Percentiles rank a stretch among this genome's conserved stretches.
Conservation (phyloP, 1,284 basidiomycete species). For the Kalmanozyma brasiliensis region DNA sequence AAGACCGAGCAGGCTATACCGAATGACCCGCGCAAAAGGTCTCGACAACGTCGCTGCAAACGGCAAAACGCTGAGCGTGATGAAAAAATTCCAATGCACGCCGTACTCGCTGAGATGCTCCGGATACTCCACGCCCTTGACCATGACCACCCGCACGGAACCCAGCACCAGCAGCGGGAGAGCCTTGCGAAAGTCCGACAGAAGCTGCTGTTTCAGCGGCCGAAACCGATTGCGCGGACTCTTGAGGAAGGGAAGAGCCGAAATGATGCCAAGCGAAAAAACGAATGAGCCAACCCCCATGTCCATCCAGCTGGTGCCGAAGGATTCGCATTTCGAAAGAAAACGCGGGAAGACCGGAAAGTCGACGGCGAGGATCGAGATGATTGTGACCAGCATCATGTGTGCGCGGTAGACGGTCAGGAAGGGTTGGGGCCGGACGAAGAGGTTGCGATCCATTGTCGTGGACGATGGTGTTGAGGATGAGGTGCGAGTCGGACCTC, state of each 20-base stretch:
- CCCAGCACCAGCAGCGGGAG: constrained; percentile 81
- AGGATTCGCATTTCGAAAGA: constrained; percentile 92
- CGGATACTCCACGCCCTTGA: constrained; percentile 91
- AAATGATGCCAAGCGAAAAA: constrained; percentile 90
- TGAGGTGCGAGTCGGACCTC: too few relatives aligned
- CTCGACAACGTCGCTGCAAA: constrained; percentile 75
- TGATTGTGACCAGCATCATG: constrained; percentile 91
- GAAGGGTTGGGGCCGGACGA: constrained; percentile 70
- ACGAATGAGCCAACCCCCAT: constrained; percentile 95
- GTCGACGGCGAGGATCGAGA: constrained; percentile 94
- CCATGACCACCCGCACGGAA: constrained; percentile 80
- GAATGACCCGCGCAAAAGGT: constrained; percentile 72
- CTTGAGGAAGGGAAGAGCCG: constrained; percentile 76
- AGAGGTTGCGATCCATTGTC: constrained; percentile 3
- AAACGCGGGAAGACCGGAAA: constrained; percentile 86
- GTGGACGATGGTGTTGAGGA: neutral
- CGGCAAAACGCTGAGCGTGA: constrained; percentile 86
- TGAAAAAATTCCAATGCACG: constrained; percentile 98
- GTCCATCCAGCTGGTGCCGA: constrained; percentile 95
- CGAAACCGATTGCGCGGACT: constrained; percentile 24
- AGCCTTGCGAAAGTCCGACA: constrained; percentile 72
- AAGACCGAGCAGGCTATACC: constrained; percentile 77
- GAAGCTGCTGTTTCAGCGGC: constrained; percentile 33
- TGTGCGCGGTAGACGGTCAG: constrained; percentile 90
- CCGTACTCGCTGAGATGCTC: constrained; percentile 98